These are phyloP conservation scores for Naumovozyma castellii DNA, from an alignment of 805 yeast species.

Conservation along the genomic window DNA sequence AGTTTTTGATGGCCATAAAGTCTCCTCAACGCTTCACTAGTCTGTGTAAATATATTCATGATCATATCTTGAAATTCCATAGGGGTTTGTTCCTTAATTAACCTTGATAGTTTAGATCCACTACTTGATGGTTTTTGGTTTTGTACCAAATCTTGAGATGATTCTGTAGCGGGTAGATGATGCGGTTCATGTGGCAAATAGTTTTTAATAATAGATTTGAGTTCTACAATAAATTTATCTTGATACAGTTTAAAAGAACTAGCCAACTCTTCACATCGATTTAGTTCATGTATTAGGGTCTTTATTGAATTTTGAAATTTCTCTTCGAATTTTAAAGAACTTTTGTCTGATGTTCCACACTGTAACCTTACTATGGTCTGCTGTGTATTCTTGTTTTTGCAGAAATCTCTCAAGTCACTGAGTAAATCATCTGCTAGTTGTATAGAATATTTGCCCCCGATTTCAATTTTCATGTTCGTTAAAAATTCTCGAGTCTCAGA, in stretches of 20 bases:
- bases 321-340: constrained; percentile 33
- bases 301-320: constrained; percentile 37
- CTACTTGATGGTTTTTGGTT: constrained; percentile 19
- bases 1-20: constrained; percentile 71
- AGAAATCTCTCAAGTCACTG: constrained; percentile 52
- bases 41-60: constrained; percentile 45
- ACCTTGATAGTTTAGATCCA: constrained; percentile 34
- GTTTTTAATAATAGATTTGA: constrained; percentile 60
- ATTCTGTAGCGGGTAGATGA: neutral
- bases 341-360: constrained; percentile 25
- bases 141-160: neutral
- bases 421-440: constrained; percentile 47
- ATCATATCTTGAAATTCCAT: constrained; percentile 69
- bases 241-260: constrained; percentile 57
- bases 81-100: constrained; percentile 59
- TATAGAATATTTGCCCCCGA: constrained; percentile 59
- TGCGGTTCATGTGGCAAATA: constrained; percentile 46
- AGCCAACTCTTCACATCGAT: constrained; percentile 50
- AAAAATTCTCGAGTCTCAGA: constrained; percentile 41
- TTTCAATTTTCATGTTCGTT: constrained; percentile 45
- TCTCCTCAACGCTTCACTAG: constrained; percentile 66
- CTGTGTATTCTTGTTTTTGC: constrained; percentile 37
- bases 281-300: constrained; percentile 44
- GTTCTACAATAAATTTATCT: constrained; percentile 57
- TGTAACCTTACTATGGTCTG: constrained; percentile 44